A percentile compares a stretch with the other conserved stretches of the same genome.
Conservation (phyloP, 2,329 filamentous ascomycete genomes). For the Aspergillus tubingensis region DNA sequence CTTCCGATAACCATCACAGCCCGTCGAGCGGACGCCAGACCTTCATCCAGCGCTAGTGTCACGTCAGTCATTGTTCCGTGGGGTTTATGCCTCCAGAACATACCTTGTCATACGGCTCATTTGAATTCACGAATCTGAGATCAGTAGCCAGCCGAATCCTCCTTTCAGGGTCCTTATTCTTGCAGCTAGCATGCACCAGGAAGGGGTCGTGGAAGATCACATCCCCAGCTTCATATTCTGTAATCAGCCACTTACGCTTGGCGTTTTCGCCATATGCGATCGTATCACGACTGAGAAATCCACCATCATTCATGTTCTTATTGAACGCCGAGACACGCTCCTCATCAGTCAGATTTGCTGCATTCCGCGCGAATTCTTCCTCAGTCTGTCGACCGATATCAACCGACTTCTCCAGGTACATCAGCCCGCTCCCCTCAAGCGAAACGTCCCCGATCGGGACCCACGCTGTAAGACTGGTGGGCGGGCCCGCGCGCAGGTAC, state of each 20-base stretch:
- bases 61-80: not conserved
- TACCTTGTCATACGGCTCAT: constrained; percentile 47
- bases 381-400: constrained; percentile 8
- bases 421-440: constrained; percentile 39
- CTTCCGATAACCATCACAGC: not conserved
- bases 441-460: constrained; percentile 38
- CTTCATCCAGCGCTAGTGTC: not conserved
- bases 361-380: not conserved
- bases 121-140: constrained; percentile 40
- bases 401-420: constrained; percentile 32
- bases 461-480: constrained; percentile 26
- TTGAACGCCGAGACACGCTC: constrained; percentile 22
- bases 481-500: constrained; percentile 37
- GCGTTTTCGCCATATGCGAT: constrained; percentile 22
- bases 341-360: constrained; percentile 1
- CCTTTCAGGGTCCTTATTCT: constrained; percentile 40
- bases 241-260: constrained; percentile 34
- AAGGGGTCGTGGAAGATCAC: constrained; percentile 45
- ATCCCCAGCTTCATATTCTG: constrained; percentile 35
- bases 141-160: constrained; percentile 41
- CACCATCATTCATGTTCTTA: constrained; percentile 25
- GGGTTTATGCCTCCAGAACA: not conserved
- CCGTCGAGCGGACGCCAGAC: constrained; percentile 4
- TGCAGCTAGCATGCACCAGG: constrained; percentile 40
- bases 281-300: constrained; percentile 19